Evolutionary conservation across 768 basidiomycete genomes (phyloP), one percentile per base, ranked within the genome.

Genomic region (Phanerochaete sordida): DNA sequence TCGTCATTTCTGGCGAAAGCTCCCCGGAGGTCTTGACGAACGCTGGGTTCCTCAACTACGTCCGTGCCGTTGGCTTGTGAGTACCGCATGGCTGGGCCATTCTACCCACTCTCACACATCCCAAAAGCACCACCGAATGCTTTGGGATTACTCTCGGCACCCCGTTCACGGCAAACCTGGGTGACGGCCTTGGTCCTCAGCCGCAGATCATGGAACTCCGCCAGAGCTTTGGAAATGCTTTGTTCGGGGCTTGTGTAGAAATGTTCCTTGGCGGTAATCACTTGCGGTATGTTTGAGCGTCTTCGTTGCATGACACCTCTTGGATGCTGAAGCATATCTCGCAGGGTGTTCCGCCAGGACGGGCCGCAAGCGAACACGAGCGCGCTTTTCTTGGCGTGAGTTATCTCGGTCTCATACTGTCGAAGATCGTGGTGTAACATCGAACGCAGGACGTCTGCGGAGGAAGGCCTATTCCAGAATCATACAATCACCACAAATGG

Each of bases 1-100:
- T 88, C 52, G 86, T 90, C 61, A 80, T 89, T 55, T 88, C 88
- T 1, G 86, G 81, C 0, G 64, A 77, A 45, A 88, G 85, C 65
- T 85, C 84, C 11, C 72, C 81, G 0, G 72, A 27, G 0, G 83
- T 88, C 16, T 77, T 87, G 51, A 84, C 81, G 0, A 76, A 84
- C 55, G 62, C 68, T 26, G 86, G 87, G 0, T 67, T 87, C 48
- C 48, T 84, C 45, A 85, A 85, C 63, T 88, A 77, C 66, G 86
- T 84, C 0, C 76, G 70, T 35, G 80, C 86, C 7, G 79, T 87
- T 52, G 85, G 84, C 15, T 87, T 86, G 86, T 88, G 64, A 62
- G 79, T 72, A 3, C 39, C 2, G 19, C 45, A 23, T 8, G 26
- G 3, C 4, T 21, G 27, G 16, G 7, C 30, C n/a, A 19, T 19